Conservation (phyloP, 768 basidiomycete genomes). For the Phanerochaete sordida region DNA sequence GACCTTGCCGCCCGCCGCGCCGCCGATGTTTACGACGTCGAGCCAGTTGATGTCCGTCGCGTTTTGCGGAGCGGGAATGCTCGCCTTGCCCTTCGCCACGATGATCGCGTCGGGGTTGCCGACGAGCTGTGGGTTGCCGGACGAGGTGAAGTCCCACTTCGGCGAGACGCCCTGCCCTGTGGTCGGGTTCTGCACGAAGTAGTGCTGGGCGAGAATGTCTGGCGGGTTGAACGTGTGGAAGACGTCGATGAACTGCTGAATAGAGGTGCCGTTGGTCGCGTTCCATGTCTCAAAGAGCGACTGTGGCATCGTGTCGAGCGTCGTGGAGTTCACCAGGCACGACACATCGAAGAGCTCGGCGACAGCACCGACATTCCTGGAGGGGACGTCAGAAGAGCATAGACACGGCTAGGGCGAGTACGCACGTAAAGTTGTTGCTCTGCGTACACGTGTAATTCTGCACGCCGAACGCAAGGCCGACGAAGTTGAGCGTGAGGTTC, state of each 20-base stretch:
- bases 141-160: constrained; percentile 31
- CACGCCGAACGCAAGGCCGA: constrained; percentile 45
- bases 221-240: constrained; percentile 18
- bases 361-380: constrained; percentile 40
- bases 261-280: constrained; percentile 6
- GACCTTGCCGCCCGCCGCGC: constrained; percentile 15
- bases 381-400: constrained; percentile 2
- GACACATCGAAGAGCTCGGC: constrained; percentile 31
- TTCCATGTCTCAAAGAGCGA: constrained; percentile 17
- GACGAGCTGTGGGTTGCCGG: constrained; percentile 17
- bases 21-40: constrained; percentile 24
- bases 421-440: constrained; percentile 40
- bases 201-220: constrained; percentile 31
- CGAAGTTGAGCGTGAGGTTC: constrained; percentile 30
- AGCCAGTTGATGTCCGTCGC: constrained; percentile 35
- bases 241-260: constrained; percentile 20
- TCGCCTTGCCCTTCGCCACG: constrained; percentile 22
- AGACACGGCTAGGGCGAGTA: too few species aligned
- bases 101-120: constrained; percentile 21
- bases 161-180: constrained; percentile 27
- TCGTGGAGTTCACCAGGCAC: constrained; percentile 20
- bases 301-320: constrained; percentile 17
- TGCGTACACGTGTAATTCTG: constrained; percentile 54
- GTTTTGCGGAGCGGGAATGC: constrained; percentile 23
- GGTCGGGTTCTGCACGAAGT: constrained; percentile 32